A percentile compares a stretch with the other conserved stretches of the same genome.
Evolutionary conservation across 2,329 filamentous ascomycete species (phyloP).

Genomic region (Dactylellina drechsleri): DNA sequence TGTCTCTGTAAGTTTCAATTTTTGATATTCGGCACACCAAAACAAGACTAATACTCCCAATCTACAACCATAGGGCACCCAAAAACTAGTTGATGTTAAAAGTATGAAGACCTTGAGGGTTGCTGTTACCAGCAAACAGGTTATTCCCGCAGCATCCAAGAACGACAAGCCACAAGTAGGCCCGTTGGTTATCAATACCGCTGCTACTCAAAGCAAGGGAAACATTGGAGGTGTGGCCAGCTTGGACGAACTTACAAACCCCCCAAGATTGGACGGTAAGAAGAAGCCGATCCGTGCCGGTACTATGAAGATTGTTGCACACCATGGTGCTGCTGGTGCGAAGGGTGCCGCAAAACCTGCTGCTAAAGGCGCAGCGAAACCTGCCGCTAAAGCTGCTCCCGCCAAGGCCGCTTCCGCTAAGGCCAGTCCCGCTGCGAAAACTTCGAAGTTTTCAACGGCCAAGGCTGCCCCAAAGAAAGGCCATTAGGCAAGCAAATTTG

Average conservation of each 20-base stretch:
- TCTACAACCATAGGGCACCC: constrained; percentile 17
- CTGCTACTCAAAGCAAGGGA: constrained; percentile 29
- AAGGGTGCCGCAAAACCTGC: not conserved
- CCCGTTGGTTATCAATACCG: constrained; percentile 1
- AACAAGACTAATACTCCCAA: not conserved
- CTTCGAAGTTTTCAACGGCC: not conserved
- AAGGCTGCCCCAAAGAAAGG: not conserved
- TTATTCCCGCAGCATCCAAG: constrained; percentile 9
- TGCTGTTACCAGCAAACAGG: constrained; percentile 29
- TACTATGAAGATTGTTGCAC: constrained; percentile 10
- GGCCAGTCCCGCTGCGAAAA: not conserved
- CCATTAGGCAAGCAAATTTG: not conserved
- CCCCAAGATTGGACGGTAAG: constrained; percentile 25
- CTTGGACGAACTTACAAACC: constrained; percentile 2
- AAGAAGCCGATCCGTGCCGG: constrained; percentile 18
- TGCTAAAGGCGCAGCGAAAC: not conserved
- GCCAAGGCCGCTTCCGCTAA: too few relatives aligned
- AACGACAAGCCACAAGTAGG: constrained; percentile 26
- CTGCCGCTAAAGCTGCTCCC: not conserved
- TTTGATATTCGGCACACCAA: not conserved
- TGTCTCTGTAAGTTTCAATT: constrained; percentile 10
- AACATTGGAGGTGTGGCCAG: constrained; percentile 32
- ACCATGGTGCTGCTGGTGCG: not conserved
- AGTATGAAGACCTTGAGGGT: constrained; percentile 36
- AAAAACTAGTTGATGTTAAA: constrained; percentile 29